These are phyloP conservation scores for Cercophora sp. DNA, from an alignment of 495 filamentous ascomycete species.

Conservation along the genomic window DNA sequence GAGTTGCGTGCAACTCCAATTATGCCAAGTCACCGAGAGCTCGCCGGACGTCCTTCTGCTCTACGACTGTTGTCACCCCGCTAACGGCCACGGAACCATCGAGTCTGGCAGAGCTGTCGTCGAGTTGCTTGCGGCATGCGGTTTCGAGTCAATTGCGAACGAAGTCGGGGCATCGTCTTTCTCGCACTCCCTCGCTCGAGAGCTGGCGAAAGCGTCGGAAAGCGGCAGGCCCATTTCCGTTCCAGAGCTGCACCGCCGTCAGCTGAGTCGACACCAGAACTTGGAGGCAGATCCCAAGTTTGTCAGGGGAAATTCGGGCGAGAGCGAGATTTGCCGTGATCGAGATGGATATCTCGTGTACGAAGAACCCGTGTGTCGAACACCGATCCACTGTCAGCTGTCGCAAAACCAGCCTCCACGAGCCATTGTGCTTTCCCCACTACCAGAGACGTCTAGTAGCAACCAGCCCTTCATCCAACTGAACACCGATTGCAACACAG, in stretches of 20 bases:
- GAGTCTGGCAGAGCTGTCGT: background rate
- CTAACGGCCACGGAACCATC: background rate
- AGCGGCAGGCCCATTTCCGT: background rate
- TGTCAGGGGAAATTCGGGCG: no score
- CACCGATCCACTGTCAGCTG: background rate
- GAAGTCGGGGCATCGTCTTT: background rate
- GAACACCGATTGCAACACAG: no score
- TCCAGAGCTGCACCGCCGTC: constrained; percentile 2
- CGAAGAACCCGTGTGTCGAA: background rate
- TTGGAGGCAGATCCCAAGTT: no score
- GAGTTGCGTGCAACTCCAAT: background rate
- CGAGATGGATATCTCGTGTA: background rate
- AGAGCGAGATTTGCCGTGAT: no score
- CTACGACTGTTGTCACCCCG: constrained; percentile 2
- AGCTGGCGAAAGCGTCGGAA: background rate
- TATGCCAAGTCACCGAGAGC: background rate
- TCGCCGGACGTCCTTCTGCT: background rate
- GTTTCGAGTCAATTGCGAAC: background rate
- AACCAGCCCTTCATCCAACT: no score
- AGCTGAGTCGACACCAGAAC: background rate
- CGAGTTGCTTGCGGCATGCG: background rate
- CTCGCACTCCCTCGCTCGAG: background rate
- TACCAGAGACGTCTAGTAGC: no score
- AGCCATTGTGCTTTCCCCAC: background rate
- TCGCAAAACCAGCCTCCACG: background rate